Conservation (phyloP, 2,329 filamentous ascomycete species). For the Blastomyces emzantsi region DNA sequence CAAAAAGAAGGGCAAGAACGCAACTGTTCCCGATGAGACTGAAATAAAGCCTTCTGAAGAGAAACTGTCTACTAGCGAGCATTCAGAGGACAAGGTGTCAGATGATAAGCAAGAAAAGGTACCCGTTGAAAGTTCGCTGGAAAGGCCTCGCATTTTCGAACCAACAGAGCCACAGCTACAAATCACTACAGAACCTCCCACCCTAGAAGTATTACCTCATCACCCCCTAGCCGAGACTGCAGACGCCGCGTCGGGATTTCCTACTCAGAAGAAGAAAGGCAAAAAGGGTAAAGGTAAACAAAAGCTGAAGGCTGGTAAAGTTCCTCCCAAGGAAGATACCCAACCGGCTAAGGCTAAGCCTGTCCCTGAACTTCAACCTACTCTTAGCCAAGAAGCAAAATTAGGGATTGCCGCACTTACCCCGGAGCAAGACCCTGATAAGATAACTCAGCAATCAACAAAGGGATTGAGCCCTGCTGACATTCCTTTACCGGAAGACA, state of each 20-base stretch:
- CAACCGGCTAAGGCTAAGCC: neutral
- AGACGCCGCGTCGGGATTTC: neutral
- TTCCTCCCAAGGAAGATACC: neutral
- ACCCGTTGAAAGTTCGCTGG: neutral
- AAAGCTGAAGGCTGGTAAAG: constrained; percentile 6
- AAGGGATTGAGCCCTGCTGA: neutral
- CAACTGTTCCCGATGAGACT: neutral
- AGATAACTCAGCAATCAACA: neutral
- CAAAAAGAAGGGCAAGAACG: constrained; percentile 13
- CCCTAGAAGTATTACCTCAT: neutral
- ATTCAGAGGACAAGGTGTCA: neutral
- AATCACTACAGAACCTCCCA: neutral
- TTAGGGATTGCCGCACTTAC: neutral
- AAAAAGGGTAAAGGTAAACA: constrained; percentile 10
- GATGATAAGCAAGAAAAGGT: neutral
- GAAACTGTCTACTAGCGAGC: neutral
- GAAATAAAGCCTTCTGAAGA: neutral
- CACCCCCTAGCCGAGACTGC: neutral
- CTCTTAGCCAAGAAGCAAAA: constrained; percentile 17
- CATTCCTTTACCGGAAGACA: neutral
- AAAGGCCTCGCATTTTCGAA: neutral
- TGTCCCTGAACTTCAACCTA: constrained; percentile 14
- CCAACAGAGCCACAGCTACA: neutral
- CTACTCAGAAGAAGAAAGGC: constrained; percentile 3
- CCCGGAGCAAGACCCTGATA: neutral